Percentiles rank a stretch among this genome's conserved stretches.
Evolutionary conservation across 2,329 filamentous ascomycete genomes (phyloP).

Genomic region (Drechslerella dactyloides): DNA sequence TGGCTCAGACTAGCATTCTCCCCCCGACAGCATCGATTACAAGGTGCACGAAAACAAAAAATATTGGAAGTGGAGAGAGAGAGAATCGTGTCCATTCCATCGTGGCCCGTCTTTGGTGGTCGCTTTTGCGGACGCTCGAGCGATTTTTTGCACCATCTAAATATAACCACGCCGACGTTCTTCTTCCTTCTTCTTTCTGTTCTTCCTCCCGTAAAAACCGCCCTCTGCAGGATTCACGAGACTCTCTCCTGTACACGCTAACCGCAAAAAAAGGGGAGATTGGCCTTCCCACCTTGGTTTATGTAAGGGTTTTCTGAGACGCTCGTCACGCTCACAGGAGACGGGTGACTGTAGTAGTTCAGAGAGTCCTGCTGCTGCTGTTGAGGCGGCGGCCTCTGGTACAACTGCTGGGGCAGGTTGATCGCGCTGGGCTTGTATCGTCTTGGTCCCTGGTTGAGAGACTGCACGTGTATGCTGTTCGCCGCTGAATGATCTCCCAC

Average conservation of each 20-base stretch:
- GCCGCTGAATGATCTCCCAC: conserved; percentile 42
- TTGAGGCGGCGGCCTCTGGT: conserved; percentile 41
- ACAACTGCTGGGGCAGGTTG: conserved; percentile 45
- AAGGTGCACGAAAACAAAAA: too few relatives aligned
- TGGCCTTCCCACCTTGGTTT: conserved; percentile 41
- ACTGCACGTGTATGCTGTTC: conserved; percentile 46
- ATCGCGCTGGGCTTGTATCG: conserved; percentile 41
- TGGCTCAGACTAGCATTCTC: too few relatives aligned
- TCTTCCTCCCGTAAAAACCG: neutral
- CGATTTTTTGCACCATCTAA: too few relatives aligned
- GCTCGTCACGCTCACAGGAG: conserved; percentile 48
- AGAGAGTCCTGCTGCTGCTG: conserved; percentile 45
- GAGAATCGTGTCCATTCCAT: too few relatives aligned
- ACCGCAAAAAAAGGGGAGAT: conserved; percentile 13
- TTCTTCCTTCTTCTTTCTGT: neutral
- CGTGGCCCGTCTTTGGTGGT: too few relatives aligned
- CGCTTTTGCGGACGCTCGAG: too few relatives aligned
- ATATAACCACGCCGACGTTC: too few relatives aligned
- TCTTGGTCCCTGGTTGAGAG: conserved; percentile 44
- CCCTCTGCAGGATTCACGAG: neutral
- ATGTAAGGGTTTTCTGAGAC: conserved; percentile 50
- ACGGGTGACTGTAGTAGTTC: conserved; percentile 47
- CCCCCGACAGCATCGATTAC: neutral
- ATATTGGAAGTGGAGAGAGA: too few relatives aligned
- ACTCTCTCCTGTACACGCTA: neutral